Evolutionary conservation across 169 alveolate genomes (phyloP).

Genomic region (Plasmodium cynomolgi): DNA sequence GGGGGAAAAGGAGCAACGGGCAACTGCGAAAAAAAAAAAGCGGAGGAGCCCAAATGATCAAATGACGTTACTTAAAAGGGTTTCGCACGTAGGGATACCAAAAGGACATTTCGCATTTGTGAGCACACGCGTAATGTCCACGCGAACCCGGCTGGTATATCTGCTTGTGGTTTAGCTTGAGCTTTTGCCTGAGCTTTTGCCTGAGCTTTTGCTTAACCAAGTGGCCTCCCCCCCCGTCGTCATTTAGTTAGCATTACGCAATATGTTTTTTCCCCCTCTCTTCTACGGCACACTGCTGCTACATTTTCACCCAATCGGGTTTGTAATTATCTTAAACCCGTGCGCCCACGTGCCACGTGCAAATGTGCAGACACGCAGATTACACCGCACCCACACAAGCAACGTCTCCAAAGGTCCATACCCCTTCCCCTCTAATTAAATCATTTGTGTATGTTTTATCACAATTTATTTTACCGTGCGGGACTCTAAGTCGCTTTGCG

Average conservation of each 20-base stretch:
- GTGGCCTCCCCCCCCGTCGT: too few relatives aligned
- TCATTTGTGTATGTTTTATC: neutral
- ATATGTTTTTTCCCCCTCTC: neutral
- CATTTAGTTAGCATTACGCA: neutral
- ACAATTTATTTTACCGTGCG: neutral
- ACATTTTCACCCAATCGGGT: neutral
- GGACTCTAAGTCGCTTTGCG: neutral
- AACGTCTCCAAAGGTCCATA: neutral
- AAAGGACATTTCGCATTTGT: neutral
- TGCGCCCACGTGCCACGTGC: neutral
- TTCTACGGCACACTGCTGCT: neutral
- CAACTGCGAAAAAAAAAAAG: neutral
- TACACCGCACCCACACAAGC: neutral
- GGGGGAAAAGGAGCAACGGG: neutral
- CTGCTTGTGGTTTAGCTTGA: neutral
- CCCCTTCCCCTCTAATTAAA: neutral
- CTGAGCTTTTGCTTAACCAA: neutral
- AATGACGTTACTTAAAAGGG: neutral
- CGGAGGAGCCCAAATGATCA: neutral
- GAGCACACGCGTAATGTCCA: neutral
- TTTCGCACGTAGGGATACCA: neutral
- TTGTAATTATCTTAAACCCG: neutral
- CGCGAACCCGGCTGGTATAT: neutral
- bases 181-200: too few relatives aligned
- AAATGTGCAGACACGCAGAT: neutral